These are phyloP conservation scores for Colletotrichum sp. DNA, from an alignment of 2,329 filamentous ascomycete genomes.

Conservation along the genomic window DNA sequence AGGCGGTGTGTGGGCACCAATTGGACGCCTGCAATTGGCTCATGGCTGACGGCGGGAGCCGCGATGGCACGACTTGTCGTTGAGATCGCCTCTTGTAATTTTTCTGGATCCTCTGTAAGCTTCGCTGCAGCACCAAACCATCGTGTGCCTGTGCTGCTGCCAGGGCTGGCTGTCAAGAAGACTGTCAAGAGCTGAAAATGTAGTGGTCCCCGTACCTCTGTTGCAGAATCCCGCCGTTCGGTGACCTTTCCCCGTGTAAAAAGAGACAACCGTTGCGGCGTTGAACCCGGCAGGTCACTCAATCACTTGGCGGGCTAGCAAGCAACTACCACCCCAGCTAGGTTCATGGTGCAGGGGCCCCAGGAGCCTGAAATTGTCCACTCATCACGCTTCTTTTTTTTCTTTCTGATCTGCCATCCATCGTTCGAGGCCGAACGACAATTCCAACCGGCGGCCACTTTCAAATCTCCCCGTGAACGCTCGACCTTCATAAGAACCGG, in stretches of 20 bases:
- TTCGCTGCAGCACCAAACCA: not conserved
- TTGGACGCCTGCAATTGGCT: constrained; percentile 7
- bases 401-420: constrained; percentile 2
- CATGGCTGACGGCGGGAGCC: constrained; percentile 7
- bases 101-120: constrained; percentile 4
- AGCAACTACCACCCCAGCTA: not conserved
- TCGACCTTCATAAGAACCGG: not conserved
- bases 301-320: not conserved
- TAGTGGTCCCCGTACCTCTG: not conserved
- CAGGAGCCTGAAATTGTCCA: constrained; percentile 3
- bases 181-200: not conserved
- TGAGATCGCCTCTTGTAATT: constrained; percentile 20
- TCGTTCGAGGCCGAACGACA: constrained; percentile 17
- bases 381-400: constrained; percentile 9
- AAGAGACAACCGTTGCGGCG: not conserved
- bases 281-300: not conserved
- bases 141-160: not conserved
- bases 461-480: not conserved
- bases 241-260: not conserved
- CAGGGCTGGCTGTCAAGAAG: not conserved
- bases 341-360: not conserved
- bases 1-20: constrained; percentile 18
- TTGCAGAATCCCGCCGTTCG: not conserved
- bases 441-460: not conserved
- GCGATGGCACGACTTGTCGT: constrained; percentile 18